phyloP scores from a whole-genome alignment of 495 filamentous ascomycete genomes.

The Aspergillus nidulans region DNA sequence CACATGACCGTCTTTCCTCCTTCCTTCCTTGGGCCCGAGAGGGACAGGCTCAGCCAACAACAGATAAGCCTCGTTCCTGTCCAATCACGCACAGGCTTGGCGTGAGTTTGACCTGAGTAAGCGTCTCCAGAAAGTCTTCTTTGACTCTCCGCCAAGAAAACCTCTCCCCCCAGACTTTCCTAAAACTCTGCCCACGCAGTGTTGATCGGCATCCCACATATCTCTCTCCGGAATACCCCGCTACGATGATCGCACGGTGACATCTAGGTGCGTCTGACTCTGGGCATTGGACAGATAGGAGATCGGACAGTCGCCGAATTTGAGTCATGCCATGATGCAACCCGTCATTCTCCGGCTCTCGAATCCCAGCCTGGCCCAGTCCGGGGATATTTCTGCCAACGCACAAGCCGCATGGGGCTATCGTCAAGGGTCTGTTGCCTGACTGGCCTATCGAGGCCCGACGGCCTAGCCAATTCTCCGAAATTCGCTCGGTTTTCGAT shows the following conservation, averaged over 20 bases:
- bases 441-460: neutral
- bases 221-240: neutral
- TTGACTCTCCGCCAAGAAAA: neutral
- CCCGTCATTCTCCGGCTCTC: neutral
- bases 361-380: neutral
- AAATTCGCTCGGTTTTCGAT: neutral
- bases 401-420: neutral
- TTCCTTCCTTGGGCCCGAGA: neutral
- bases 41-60: neutral
- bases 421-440: neutral
- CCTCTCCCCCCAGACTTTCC: neutral
- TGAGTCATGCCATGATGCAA: conserved; percentile 4
- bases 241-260: neutral
- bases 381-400: neutral
- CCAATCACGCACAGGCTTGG: neutral
- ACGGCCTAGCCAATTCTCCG: neutral
- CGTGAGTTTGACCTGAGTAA: conserved; percentile 1
- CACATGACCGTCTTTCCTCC: neutral
- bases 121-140: conserved; percentile 9
- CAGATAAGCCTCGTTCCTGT: neutral
- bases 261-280: neutral
- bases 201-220: neutral
- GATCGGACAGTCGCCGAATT: conserved; percentile 1
- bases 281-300: neutral
- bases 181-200: neutral